These are phyloP conservation scores for Fusarium sp. DNA, from an alignment of 2,329 filamentous ascomycete genomes.

Conservation along the genomic window DNA sequence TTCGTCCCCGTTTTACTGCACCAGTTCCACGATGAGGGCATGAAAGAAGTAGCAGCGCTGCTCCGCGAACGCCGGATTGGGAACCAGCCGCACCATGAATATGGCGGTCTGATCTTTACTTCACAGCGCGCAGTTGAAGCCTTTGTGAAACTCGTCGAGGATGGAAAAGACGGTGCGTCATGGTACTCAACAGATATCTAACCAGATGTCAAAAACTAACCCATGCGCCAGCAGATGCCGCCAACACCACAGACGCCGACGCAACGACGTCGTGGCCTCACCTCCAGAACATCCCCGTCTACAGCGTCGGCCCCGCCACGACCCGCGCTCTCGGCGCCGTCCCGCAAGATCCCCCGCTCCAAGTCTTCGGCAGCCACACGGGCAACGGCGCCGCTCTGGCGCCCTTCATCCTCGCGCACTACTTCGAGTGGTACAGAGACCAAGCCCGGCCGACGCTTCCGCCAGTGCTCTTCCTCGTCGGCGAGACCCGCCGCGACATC, in stretches of 20 bases:
- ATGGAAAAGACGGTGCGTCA: constrained; percentile 55
- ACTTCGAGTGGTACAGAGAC: constrained; percentile 64
- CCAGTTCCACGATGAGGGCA: constrained; percentile 68
- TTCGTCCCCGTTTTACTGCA: constrained; percentile 85
- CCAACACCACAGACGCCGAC: constrained; percentile 4
- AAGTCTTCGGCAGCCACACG: constrained; percentile 81
- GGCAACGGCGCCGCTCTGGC: constrained; percentile 88
- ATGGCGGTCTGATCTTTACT: constrained; percentile 85
- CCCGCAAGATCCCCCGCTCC: constrained; percentile 60
- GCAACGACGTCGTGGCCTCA: constrained; percentile 58
- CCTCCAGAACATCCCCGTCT: constrained; percentile 70
- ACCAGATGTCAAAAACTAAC: background rate
- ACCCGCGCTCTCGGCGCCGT: constrained; percentile 75
- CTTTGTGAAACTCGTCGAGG: constrained; percentile 71
- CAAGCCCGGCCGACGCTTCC: constrained; percentile 59
- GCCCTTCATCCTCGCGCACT: constrained; percentile 81
- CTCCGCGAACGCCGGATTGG: constrained; percentile 60
- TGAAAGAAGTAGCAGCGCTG: constrained; percentile 63
- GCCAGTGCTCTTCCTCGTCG: constrained; percentile 85
- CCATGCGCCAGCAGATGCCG: constrained; percentile 23
- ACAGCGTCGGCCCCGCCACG: constrained; percentile 85
- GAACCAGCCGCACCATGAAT: constrained; percentile 54
- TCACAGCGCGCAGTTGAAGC: constrained; percentile 86
- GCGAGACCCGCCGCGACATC: constrained; percentile 88
- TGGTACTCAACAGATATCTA: background rate